Evolutionary conservation across 306 rosid species (phyloP).

Genomic region (Luffa aegyptiaca): DNA sequence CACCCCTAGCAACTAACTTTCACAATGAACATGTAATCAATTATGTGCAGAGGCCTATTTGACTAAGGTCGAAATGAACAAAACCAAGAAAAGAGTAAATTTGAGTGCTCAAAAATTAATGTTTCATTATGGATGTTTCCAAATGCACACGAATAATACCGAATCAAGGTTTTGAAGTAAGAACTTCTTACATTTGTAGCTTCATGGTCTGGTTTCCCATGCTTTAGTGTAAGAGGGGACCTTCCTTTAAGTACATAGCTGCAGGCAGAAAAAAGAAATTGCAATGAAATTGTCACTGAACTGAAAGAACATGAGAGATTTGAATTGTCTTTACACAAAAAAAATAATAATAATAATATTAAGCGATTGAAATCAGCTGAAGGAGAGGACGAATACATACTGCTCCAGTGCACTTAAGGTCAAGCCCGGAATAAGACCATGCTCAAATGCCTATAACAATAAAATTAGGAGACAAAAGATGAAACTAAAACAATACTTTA

Average conservation of each 20-base stretch:
- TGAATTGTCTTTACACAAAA: neutral
- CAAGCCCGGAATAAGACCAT: conserved; percentile 85
- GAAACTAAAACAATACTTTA: neutral
- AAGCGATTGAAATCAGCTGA: conserved; percentile 15
- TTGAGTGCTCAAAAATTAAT: neutral
- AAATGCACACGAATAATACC: neutral
- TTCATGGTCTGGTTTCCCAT: conserved; percentile 88
- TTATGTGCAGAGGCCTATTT: neutral
- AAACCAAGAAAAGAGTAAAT: neutral
- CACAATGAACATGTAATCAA: neutral
- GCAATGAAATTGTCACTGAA: conserved; percentile 14
- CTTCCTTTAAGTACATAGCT: conserved; percentile 85
- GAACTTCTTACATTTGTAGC: conserved; percentile 62
- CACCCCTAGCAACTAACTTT: neutral
- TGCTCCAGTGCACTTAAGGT: conserved; percentile 79
- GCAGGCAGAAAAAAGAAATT: conserved; percentile 16
- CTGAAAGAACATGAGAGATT: neutral
- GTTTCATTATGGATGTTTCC: neutral
- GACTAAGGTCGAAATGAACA: neutral
- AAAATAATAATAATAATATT: neutral
- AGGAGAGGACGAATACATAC: conserved; percentile 45
- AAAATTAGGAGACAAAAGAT: conserved; percentile 10
- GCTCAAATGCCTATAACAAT: conserved; percentile 63
- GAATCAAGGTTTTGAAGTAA: conserved; percentile 13
- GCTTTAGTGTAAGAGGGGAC: conserved; percentile 66